Evolutionary conservation across 2,329 filamentous ascomycete species (phyloP), one percentile per base, ranked within the genome.

Genomic region (Diaporthe amygdali): DNA sequence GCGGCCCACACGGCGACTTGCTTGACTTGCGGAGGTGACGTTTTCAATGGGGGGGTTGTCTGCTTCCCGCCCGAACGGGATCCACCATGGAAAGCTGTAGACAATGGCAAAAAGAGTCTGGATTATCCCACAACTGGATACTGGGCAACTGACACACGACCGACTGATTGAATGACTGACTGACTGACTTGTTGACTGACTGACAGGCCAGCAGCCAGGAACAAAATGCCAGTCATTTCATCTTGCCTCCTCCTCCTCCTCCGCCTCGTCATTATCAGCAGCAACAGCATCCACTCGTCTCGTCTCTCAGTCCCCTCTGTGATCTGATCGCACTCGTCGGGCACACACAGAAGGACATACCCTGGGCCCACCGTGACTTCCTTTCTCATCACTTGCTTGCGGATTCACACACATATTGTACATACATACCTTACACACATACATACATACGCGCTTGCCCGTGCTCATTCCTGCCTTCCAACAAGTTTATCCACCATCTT

Each of bases 21-120:
- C 59, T 49, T 64, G 44, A 49, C 59, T 49, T 64, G 59, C 30
- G 59, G 59, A 64, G 59, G 59, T 64, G 59, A 64, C 59, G 59
- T 64, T 64, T 64, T 64, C 59, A 25, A 64, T 64, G 59, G 59
- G 30, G 52, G 59, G 59, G 30, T 34, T 10, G 27, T 47, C 41
- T 20, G 3, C 37, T n/a, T 49, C 44, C 59, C 59, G 59, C 30
- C 44, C 41, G 41, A 22, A n/a, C 4, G 59, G 59, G 59, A 64
- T 47, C 59, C 59, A 64, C 59, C 44, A 20, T 37, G 59, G 59
- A 49, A 49, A 64, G 44, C 20, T 41, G 44, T 64, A 49, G 30
- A 64, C 59, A 46, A 34, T 30, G 59, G 27, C 59, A 47, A 63
- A 47, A 63, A 3, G n/a, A 37, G 56, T 63, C 56, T 63, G 56